Evolutionary conservation across 345 rosid species (phyloP), one percentile per base, ranked within the genome.

Genomic region (Noccaea caerulescens): DNA sequence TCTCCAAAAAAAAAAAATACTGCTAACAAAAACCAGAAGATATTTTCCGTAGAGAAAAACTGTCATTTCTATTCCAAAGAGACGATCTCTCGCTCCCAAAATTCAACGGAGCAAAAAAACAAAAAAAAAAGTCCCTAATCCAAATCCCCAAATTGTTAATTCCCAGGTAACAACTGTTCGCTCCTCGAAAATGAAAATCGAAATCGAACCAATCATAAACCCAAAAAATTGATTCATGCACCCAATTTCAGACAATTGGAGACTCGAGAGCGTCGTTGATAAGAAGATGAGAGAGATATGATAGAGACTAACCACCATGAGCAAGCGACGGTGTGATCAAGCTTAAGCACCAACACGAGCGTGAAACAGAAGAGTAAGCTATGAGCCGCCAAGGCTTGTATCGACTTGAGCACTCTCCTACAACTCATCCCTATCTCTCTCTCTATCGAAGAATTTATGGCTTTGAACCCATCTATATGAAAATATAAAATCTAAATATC

Each of bases 371-470:
- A 81, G 53, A 93, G 91, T 36, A 84, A 88, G 72, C 74, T 55
- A 64, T 93, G 96, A 34, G 99, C 95, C 34, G 81, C 87, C 78
- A 93, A 77, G 57, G 97, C 88, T 90, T 88, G 99, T 38, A 76
- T 84, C 41, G 97, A 91, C 87, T 93, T 91, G 64, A 91, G 81
- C 71, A 89, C 92, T 83, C 98, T 87, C 62, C 94, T 81, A 87
- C 98, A 91, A 79, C 84, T 85, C 96, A 87, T 88, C 82, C 14
- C 57, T 42, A 0, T 82, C 66, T 43, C 20, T 60, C 14, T 60
- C 66, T 63, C 18, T 65, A 74, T 7, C 45, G 13, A 43, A 68
- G 3, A 42, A 7, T 30, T 16, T 16, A 4, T 13, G 20, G 7
- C 14, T 58, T 58, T 11, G 61, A 58, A 50, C 42, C 42, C 78